Evolutionary conservation across 169 alveolate species (phyloP), one percentile per base, ranked within the genome.

Genomic region (Fabrea salina): DNA sequence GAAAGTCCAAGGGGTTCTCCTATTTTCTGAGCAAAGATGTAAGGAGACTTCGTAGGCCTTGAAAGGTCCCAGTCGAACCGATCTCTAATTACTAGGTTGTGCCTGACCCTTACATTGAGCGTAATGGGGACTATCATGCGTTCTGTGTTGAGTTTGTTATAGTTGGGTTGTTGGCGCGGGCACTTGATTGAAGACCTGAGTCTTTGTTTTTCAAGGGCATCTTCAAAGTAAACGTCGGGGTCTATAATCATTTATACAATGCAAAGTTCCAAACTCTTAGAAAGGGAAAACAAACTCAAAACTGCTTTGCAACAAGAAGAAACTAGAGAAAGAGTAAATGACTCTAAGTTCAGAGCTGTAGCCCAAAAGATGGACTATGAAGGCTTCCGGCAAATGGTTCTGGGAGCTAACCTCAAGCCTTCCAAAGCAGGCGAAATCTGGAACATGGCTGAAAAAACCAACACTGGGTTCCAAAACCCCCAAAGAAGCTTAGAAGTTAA

Each of bases 341-440:
- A 87, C 40, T 88, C 92, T 4, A 90, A 90, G 76, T 86, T 86
- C 64, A 75, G 86, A 80, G 91, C 95, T 40, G 89, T 86, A 40
- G 71, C 83, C 1, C 88, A 90, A 58, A 83, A 85, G 74, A 86
- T 90, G 90, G 95, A 90, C 58, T 90, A 90, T 66, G 92, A 85
- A 76, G 88, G 88, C 37, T 90, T 90, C 56, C 75, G 79, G 19
- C 89, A 90, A 84, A 86, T 90, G 95, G 95, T 90, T 2, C 56
- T 87, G 39, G 95, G 95, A 6, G 95, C 95, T 11, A 88, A 90
- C 79, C 61, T 90, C 2, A 84, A 76, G 22, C 91, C 93, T 6
- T 75, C 85, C 74, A 90, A 90, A 66, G 41, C 83, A 66, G 92
- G 90, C 27, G 86, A 86, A 37, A 75, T 87, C 16, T 44, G 50